These are phyloP conservation scores for Podospora pseudocomata DNA, from an alignment of 495 filamentous ascomycete species.

Conservation along the genomic window DNA sequence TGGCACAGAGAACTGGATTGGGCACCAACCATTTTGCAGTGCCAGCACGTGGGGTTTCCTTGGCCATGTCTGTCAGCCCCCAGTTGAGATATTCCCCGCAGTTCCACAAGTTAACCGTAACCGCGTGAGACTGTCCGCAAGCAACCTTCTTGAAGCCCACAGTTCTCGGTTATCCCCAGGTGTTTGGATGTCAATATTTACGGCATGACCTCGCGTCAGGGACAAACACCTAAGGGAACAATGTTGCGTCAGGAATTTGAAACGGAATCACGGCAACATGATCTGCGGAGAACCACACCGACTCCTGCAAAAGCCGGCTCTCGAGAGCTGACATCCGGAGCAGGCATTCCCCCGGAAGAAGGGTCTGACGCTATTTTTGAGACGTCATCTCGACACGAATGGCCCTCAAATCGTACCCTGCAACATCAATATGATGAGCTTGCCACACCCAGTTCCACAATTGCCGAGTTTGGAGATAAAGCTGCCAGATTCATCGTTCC, in stretches of 20 bases:
- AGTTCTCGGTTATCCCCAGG: no score
- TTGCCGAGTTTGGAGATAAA: conserved; percentile 16
- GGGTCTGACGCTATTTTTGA: neutral
- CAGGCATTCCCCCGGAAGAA: neutral
- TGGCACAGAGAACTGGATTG: no score
- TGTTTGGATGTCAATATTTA: neutral
- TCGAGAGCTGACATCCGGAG: neutral
- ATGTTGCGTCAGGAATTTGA: neutral
- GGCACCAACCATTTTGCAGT: no score
- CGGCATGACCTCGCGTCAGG: neutral
- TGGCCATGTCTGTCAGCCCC: no score
- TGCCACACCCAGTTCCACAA: conserved; percentile 12
- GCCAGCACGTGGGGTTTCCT: no score
- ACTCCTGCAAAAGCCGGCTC: neutral
- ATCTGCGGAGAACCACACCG: neutral
- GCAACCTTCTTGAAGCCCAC: no score
- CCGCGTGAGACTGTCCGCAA: no score
- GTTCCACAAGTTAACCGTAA: no score
- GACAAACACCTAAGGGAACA: neutral
- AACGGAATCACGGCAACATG: neutral
- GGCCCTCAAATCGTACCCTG: neutral
- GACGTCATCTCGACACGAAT: neutral
- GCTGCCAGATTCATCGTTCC: neutral
- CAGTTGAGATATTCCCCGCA: no score
- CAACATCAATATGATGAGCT: conserved; percentile 11